Percentiles rank a stretch among this genome's conserved stretches.
These are phyloP conservation scores for Ilyonectria robusta DNA, from an alignment of 2,329 filamentous ascomycete genomes.

Conservation along the genomic window DNA sequence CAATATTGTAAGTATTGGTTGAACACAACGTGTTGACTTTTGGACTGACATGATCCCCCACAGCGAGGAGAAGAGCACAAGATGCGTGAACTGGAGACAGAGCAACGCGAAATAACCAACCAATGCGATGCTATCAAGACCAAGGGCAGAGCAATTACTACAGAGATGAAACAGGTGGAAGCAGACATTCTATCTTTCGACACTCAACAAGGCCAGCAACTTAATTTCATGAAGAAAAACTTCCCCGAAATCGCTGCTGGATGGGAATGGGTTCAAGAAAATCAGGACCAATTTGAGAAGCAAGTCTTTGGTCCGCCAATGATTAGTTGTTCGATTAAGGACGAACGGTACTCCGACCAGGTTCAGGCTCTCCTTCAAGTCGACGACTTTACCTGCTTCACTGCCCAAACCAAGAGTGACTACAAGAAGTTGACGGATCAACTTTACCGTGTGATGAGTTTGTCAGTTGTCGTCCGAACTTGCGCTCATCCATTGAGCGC, in stretches of 20 bases:
- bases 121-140: constrained; percentile 60
- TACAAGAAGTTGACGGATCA: constrained; percentile 79
- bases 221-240: constrained; percentile 72
- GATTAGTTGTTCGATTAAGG: constrained; percentile 83
- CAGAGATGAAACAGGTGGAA: constrained; percentile 57
- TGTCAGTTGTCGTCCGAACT: constrained; percentile 81
- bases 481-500: constrained; percentile 67
- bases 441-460: constrained; percentile 73
- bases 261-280: constrained; percentile 86
- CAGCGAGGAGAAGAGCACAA: constrained; percentile 74
- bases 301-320: constrained; percentile 86
- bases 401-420: constrained; percentile 81
- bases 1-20: constrained; percentile 72
- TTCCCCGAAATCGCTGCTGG: constrained; percentile 77
- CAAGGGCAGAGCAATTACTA: constrained; percentile 58
- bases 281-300: constrained; percentile 79
- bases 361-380: constrained; percentile 66
- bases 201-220: constrained; percentile 82
- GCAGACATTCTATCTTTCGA: constrained; percentile 72
- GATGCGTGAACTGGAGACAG: constrained; percentile 65
- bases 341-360: constrained; percentile 74
- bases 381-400: constrained; percentile 77
- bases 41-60: constrained; percentile 43
- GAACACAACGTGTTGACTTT: neutral
- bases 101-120: constrained; percentile 53